Conservation (phyloP, 2,329 filamentous ascomycete species). For the Ceratocystis diversiconidia region DNA sequence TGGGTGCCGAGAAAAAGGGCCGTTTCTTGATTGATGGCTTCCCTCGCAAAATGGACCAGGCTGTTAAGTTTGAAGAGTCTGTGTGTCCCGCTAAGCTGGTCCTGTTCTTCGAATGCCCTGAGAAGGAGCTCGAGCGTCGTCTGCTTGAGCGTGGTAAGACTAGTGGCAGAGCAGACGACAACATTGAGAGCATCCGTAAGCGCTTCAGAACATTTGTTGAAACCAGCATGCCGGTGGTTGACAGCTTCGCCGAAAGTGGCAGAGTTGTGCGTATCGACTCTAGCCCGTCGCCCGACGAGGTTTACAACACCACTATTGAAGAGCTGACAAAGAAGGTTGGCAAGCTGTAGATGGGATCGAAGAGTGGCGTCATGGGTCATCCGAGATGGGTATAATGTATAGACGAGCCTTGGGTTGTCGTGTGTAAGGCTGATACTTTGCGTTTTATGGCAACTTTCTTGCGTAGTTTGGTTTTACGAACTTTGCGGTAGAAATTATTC, state of each 20-base stretch:
- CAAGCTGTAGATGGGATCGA: not conserved
- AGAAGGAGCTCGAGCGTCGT: constrained; percentile 71
- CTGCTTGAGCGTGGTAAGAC: constrained; percentile 86
- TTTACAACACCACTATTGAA: constrained; percentile 40
- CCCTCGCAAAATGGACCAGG: constrained; percentile 95
- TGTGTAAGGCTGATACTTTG: too few species aligned
- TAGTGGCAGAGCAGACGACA: constrained; percentile 81
- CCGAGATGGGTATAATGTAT: not conserved
- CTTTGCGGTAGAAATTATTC: too few species aligned
- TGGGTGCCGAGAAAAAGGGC: constrained; percentile 41
- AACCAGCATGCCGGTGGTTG: constrained; percentile 93
- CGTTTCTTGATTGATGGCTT: constrained; percentile 75
- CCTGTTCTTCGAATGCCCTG: constrained; percentile 87
- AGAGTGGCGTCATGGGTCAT: too few species aligned
- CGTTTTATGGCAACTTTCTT: too few species aligned
- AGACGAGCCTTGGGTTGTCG: not conserved
- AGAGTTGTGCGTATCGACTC: constrained; percentile 72
- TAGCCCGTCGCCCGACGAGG: constrained; percentile 48
- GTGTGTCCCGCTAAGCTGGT: constrained; percentile 77
- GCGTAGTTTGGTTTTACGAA: too few species aligned
- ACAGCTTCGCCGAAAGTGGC: constrained; percentile 62
- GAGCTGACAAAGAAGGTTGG: constrained; percentile 38
- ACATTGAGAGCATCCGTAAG: constrained; percentile 90
- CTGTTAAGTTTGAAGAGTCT: constrained; percentile 76
- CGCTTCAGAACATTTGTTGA: constrained; percentile 87